Base-by-base conservation (phyloP, 2,329 filamentous ascomycete genomes). In the Ascochyta viciae-villosae region DNA sequence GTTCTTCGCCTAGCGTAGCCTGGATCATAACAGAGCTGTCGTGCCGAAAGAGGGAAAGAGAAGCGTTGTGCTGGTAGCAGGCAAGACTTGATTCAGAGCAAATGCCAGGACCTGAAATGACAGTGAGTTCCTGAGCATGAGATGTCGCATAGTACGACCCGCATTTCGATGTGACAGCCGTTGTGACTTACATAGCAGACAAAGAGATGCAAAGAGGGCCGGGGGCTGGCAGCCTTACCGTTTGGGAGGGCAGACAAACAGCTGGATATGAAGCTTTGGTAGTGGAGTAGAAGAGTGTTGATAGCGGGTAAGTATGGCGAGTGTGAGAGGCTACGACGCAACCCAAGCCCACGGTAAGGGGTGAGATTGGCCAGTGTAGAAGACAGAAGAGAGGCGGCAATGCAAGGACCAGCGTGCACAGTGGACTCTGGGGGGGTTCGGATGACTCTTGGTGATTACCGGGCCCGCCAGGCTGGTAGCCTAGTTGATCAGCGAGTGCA, bases 181-280 rank as follows among this genome's bases (percentile, higher is more conserved):
- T 61, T 51, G 45, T 64, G 60, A 74, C 73, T 74, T 73, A 75
- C 73, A 68, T 69, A 59, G 50, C 55, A 66, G 61, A 74, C 71
- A 75, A 74, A 74, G 71, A 64, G 61, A 51, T 54, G 64, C 64
- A 74, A 64, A 73, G 71, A 74, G 47, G 54, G 58, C 60, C 56
- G 41, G 58, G 63, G 58, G 59, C 62, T 67, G 63, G 61, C 68
- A 66, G 64, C 60, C 55, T 67, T 68, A 64, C 66, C 47, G 52
- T 54, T 58, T 55, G 58, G 66, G 55, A 63, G 44, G 49, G 58
- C 57, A 63, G 63, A 62, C 51, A 51, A 61, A 64, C 48, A 62
- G 58, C 58, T 60, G 54, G 46, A 47, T 51, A 56, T 50, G 64
- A 57, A 69, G 65, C 66, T 71, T 68, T 72, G 70, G 68, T 59